phyloP scores from a whole-genome alignment of 2,329 filamentous ascomycete genomes.

The Zymoseptoria ardabiliae region DNA sequence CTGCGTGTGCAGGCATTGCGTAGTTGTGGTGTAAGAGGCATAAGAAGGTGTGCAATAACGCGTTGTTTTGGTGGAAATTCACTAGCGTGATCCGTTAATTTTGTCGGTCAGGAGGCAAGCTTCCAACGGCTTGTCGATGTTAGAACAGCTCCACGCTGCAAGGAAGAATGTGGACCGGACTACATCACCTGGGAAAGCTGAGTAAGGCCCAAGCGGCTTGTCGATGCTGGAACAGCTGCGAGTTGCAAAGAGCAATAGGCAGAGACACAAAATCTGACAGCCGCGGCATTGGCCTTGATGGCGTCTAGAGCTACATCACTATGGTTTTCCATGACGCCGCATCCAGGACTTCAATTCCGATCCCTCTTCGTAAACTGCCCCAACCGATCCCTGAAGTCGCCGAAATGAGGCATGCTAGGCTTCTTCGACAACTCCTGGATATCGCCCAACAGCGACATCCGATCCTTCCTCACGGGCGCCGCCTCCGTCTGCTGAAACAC shows the following conservation, averaged over 20 bases:
- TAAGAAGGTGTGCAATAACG: neutral
- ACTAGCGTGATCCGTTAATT: neutral
- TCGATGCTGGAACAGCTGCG: too few species aligned
- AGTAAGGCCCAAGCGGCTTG: too few species aligned
- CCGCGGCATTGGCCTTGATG: too few species aligned
- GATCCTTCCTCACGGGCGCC: conserved; percentile 7
- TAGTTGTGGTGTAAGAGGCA: neutral
- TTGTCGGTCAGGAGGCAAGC: neutral
- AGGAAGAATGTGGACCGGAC: too few species aligned
- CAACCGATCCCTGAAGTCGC: conserved; percentile 17
- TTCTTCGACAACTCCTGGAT: conserved; percentile 17
- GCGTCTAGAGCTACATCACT: too few species aligned
- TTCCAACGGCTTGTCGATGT: too few species aligned
- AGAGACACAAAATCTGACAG: too few species aligned
- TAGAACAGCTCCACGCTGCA: too few species aligned
- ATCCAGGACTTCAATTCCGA: conserved; percentile 4
- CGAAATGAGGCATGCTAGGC: conserved; percentile 20
- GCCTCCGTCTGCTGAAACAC: conserved; percentile 15
- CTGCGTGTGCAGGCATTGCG: neutral
- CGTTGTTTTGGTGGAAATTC: neutral
- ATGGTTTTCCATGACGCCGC: too few species aligned
- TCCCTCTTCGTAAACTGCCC: conserved; percentile 19
- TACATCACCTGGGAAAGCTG: too few species aligned
- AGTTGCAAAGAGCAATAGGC: too few species aligned
- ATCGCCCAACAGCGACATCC: conserved; percentile 16